Base-by-base conservation (phyloP, 257 asterid species). In the Gentiana dahurica region DNA sequence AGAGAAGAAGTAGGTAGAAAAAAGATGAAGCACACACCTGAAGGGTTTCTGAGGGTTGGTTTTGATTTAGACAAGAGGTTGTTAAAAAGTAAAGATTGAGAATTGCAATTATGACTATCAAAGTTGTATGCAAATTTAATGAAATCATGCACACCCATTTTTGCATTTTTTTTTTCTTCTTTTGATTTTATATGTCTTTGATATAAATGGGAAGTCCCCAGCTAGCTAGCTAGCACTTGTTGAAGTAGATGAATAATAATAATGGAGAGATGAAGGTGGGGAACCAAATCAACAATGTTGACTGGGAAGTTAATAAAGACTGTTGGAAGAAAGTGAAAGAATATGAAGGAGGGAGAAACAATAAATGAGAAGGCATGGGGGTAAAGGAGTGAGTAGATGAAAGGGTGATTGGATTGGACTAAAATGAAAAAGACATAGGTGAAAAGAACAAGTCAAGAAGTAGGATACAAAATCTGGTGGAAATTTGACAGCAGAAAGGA, bases 401-500 rank as follows among this genome's bases (percentile, higher is more conserved):
- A 45, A 6, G 12, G 12, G 5, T 41, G 57, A 8, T 49, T 48
- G 43, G 6, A 36, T 46, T 39, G 58, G 35, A 51, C 24, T 24
- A 24, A 24, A 24, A 24, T 24, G 24, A 24, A 13, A 60, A 24
- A 65, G 66, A 59, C 69, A 65, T 72, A 61, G 12, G 66, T 86
- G 94, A 83, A 79, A 86, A 66, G 68, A 85, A 85, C 97, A 76
- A 72, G 79, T 76, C 95, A 55, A 51, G 36, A 33, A 53, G 78
- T 72, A 62, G 63, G 74, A 63, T 70, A 77, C 71, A 68, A 74
- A 68, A 43, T 41, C 51, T 36, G 58, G 55, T 61, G 65, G 58
- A 71, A 7, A 71, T 54, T 24, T 53, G 61, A 65, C 52, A 68
- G 61, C 34, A 71, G 71, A 62, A 65, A 41, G 62, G 57, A 51